Percentiles rank a stretch among this genome's conserved stretches.
Evolutionary conservation across 306 rosid genomes (phyloP).

Genomic region (Mimosa bimucronata): DNA sequence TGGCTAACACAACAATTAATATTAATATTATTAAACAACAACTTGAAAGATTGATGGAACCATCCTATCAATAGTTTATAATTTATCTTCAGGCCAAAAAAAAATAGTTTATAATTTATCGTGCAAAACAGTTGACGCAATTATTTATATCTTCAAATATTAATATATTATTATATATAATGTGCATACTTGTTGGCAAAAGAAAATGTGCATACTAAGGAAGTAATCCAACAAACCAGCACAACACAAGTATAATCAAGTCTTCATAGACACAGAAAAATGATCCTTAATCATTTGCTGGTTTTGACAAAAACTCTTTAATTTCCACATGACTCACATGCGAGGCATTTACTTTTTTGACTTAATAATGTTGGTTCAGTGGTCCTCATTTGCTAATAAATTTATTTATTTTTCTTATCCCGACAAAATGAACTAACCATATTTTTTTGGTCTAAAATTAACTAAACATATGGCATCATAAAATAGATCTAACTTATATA

Average conservation of each 20-base stretch:
- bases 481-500: background rate
- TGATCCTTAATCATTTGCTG: background rate
- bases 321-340: slow-evolving; percentile 20
- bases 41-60: slow-evolving; percentile 27
- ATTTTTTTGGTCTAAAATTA: no score
- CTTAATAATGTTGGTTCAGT: background rate
- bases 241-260: background rate
- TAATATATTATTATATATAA: background rate
- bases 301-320: background rate
- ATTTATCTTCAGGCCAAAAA: no score
- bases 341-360: background rate
- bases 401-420: background rate
- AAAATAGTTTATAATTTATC: no score
- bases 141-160: background rate
- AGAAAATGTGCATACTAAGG: background rate
- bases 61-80: slow-evolving; percentile 1
- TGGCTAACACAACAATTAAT: background rate
- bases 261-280: slow-evolving; percentile 24
- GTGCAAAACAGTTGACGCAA: background rate
- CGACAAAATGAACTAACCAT: background rate
- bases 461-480: background rate
- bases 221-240: background rate
- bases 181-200: background rate
- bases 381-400: background rate
- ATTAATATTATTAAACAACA: background rate